Evolutionary conservation across 2,329 filamentous ascomycete species (phyloP).

Genomic region (Neonectria sp.): DNA sequence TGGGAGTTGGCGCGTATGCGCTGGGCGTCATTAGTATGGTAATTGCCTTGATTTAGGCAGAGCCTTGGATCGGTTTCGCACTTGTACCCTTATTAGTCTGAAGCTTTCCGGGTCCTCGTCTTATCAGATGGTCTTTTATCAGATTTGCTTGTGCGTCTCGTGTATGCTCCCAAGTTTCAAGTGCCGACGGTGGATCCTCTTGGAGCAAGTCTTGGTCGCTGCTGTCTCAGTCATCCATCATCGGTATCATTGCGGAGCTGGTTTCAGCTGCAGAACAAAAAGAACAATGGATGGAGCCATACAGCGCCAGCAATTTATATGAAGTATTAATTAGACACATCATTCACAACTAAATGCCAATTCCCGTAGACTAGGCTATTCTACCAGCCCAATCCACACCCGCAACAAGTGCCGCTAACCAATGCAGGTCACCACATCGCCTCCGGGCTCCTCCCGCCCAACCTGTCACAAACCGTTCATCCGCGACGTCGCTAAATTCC

Average conservation of each 20-base stretch:
- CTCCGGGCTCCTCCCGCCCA: constrained; percentile 27
- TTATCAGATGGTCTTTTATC: background rate
- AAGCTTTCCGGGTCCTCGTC: background rate
- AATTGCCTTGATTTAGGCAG: constrained; percentile 3
- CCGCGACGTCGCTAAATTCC: constrained; percentile 26
- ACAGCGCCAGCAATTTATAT: background rate
- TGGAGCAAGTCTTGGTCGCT: background rate
- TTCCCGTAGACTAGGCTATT: background rate
- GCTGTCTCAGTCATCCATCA: background rate
- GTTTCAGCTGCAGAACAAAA: background rate
- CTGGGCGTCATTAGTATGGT: constrained; percentile 16
- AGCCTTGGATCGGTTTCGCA: background rate
- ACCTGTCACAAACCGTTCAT: constrained; percentile 21
- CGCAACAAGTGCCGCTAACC: constrained; percentile 38
- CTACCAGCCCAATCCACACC: constrained; percentile 1
- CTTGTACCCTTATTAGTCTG: background rate
- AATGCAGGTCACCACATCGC: constrained; percentile 46
- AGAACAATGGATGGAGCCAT: too few species aligned
- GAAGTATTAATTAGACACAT: background rate
- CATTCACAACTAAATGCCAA: background rate
- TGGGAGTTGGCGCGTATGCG: constrained; percentile 19
- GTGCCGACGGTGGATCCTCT: background rate
- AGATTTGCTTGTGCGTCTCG: background rate
- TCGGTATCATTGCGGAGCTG: background rate
- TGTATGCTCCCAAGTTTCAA: background rate